Conservation (phyloP, 139 green algal species). For the Closterium sp. region DNA sequence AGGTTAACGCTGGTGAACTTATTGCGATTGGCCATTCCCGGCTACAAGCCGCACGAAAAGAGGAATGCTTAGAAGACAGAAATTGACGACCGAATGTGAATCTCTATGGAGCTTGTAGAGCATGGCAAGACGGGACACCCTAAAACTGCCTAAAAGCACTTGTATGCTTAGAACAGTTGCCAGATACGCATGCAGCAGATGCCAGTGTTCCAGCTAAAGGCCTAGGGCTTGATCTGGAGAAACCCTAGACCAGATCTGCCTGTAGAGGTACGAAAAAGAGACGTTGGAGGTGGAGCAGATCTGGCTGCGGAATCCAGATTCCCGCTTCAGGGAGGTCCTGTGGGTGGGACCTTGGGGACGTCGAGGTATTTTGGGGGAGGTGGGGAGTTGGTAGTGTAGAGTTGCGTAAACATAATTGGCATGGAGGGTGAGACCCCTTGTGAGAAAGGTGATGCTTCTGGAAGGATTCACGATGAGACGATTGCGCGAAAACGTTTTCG, state of each 20-base stretch:
- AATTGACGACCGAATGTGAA: neutral
- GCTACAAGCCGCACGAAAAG: neutral
- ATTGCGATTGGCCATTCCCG: constrained; percentile 1
- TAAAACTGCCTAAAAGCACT: neutral
- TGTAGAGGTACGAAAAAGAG: too few relatives aligned
- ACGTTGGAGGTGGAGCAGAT: too few relatives aligned
- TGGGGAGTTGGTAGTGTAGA: too few relatives aligned
- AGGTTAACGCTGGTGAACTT: constrained; percentile 41
- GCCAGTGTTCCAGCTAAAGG: too few relatives aligned
- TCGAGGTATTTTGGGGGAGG: too few relatives aligned
- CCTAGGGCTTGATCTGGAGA: neutral
- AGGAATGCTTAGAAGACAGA: neutral
- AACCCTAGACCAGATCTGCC: neutral
- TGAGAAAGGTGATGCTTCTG: neutral
- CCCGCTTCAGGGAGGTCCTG: too few relatives aligned
- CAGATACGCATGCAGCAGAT: too few relatives aligned
- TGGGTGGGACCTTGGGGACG: too few relatives aligned
- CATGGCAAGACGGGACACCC: neutral
- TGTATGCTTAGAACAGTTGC: neutral
- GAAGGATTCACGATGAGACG: neutral
- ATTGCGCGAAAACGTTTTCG: neutral
- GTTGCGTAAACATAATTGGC: too few relatives aligned
- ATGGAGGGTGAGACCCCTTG: too few relatives aligned
- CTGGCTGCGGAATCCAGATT: too few relatives aligned
- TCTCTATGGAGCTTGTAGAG: neutral